Evolutionary conservation across 345 rosid genomes (phyloP).

Genomic region (Ricinus communis): DNA sequence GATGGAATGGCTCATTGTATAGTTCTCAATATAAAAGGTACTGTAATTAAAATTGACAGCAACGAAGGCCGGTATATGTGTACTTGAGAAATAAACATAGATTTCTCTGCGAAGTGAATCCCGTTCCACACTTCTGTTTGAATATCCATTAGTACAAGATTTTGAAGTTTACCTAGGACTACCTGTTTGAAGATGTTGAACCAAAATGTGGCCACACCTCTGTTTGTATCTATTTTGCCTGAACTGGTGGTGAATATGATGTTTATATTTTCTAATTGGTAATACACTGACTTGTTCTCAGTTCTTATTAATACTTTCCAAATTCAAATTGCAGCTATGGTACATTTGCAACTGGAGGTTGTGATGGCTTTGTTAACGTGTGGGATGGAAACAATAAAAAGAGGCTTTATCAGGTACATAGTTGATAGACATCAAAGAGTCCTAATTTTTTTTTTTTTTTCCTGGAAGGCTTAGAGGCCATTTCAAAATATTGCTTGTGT

Average conservation of each 20-base stretch:
- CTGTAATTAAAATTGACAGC: background rate
- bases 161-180: background rate
- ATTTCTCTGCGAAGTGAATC: too few relatives aligned
- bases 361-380: constrained; percentile 94
- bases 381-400: constrained; percentile 99
- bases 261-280: background rate
- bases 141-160: background rate
- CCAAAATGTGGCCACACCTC: background rate
- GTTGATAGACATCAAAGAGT: background rate
- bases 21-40: background rate
- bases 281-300: background rate
- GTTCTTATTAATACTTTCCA: constrained; percentile 6
- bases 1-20: background rate
- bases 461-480: background rate
- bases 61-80: too few relatives aligned
- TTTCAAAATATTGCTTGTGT: constrained; percentile 7
- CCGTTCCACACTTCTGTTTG: too few relatives aligned
- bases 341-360: constrained; percentile 98
- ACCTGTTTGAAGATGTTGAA: background rate
- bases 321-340: constrained; percentile 66
- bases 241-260: background rate
- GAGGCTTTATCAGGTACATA: constrained; percentile 88
- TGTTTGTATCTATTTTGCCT: background rate
- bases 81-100: too few relatives aligned
- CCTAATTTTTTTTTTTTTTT: background rate